A percentile compares a stretch with the other conserved stretches of the same genome.
Evolutionary conservation across 371 early-diverging fungal genomes (phyloP).

Genomic region (Apophysomyces variabilis): DNA sequence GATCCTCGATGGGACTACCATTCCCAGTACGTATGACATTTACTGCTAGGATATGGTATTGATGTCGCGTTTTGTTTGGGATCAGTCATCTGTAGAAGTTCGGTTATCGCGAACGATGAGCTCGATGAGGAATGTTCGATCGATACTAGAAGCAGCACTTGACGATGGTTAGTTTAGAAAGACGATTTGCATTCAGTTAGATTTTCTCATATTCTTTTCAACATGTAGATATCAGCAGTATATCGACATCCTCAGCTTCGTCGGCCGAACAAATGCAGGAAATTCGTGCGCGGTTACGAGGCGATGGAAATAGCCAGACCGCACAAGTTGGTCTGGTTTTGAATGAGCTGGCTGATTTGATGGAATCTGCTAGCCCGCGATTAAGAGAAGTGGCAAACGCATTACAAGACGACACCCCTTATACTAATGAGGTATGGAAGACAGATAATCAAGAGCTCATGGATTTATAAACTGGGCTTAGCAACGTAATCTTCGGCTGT

Average conservation of each 20-base stretch:
- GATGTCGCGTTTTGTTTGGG: neutral
- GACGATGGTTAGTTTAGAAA: slow-evolving; percentile 27
- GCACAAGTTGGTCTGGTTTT: slow-evolving; percentile 49
- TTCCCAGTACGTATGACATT: slow-evolving; percentile 35
- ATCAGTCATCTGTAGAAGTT: slow-evolving; percentile 49
- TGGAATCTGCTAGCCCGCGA: slow-evolving; percentile 38
- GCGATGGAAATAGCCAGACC: slow-evolving; percentile 38
- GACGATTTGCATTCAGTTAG: neutral
- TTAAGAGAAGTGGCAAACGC: slow-evolving; percentile 39
- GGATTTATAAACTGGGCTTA: neutral
- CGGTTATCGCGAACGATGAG: slow-evolving; percentile 48
- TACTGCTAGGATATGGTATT: too few relatives aligned
- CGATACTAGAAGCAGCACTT: slow-evolving; percentile 37
- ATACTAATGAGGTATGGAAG: slow-evolving; percentile 10
- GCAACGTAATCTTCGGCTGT: slow-evolving; percentile 20
- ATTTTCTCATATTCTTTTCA: neutral
- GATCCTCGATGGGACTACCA: slow-evolving; percentile 23
- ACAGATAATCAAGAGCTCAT: neutral
- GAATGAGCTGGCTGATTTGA: slow-evolving; percentile 45
- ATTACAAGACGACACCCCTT: slow-evolving; percentile 24
- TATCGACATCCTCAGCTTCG: slow-evolving; percentile 25
- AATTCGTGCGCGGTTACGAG: slow-evolving; percentile 41
- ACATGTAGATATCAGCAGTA: slow-evolving; percentile 8
- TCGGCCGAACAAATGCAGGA: slow-evolving; percentile 40
- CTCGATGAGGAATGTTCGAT: slow-evolving; percentile 50